Evolutionary conservation across 2,329 filamentous ascomycete species (phyloP).

Genomic region (Pseudopithomyces maydicus): DNA sequence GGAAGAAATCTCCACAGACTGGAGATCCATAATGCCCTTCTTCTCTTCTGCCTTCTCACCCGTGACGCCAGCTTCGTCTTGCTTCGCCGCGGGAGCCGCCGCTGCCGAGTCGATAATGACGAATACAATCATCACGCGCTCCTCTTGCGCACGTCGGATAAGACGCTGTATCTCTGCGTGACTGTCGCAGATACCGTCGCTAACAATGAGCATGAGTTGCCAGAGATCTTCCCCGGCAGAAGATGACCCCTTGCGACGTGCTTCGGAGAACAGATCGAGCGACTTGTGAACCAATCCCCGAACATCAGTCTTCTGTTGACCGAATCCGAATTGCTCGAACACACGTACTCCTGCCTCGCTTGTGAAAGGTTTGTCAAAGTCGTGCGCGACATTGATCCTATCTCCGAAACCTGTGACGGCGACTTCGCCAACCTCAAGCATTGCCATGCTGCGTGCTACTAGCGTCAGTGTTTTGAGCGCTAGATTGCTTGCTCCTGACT

Average conservation of each 20-base stretch:
- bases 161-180: constrained; percentile 83
- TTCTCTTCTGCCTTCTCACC: constrained; percentile 43
- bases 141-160: constrained; percentile 85
- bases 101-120: constrained; percentile 79
- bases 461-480: constrained; percentile 95
- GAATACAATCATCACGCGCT: constrained; percentile 97
- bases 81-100: constrained; percentile 11
- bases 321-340: constrained; percentile 83
- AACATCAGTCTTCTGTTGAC: constrained; percentile 86
- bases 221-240: constrained; percentile 73
- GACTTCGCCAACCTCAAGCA: constrained; percentile 95
- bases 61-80: constrained; percentile 10
- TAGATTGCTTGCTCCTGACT: constrained; percentile 74
- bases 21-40: constrained; percentile 82
- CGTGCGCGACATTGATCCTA: constrained; percentile 81
- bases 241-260: constrained; percentile 63
- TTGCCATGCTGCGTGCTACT: constrained; percentile 81
- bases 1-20: constrained; percentile 80
- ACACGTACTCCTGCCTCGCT: constrained; percentile 82
- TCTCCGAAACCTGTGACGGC: constrained; percentile 88
- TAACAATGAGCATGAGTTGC: constrained; percentile 93
- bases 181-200: constrained; percentile 89
- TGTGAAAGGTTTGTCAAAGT: constrained; percentile 81
- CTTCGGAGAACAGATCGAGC: constrained; percentile 80
- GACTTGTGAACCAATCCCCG: constrained; percentile 75